Conservation (phyloP, 306 rosid genomes). For the Pachyrhizus erosus region DNA sequence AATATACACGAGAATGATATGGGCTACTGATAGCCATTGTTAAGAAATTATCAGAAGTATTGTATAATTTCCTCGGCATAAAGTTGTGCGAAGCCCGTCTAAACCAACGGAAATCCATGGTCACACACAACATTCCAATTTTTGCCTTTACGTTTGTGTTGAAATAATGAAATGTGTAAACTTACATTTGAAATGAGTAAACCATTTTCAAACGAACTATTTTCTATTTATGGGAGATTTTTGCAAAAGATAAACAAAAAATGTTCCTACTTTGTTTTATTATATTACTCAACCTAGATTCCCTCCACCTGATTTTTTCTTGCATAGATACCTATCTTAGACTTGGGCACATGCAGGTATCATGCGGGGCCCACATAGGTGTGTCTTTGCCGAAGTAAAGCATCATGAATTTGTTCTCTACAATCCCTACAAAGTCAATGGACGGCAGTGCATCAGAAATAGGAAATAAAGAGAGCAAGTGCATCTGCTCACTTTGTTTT, state of each 20-base stretch:
- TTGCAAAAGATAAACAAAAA: background rate
- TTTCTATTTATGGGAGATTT: background rate
- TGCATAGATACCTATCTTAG: constrained; percentile 16
- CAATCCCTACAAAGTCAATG: constrained; percentile 33
- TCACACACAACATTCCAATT: background rate
- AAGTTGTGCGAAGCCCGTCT: background rate
- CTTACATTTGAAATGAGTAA: background rate
- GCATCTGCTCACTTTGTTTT: constrained; percentile 41
- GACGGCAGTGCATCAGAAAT: constrained; percentile 27
- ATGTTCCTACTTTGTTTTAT: background rate
- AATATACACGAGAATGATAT: background rate
- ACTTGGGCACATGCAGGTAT: background rate
- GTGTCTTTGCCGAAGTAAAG: constrained; percentile 3
- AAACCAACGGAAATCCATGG: background rate
- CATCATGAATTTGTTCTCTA: constrained; percentile 13
- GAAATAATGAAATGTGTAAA: background rate
- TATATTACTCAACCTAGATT: constrained; percentile 10
- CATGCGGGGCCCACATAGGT: constrained; percentile 2
- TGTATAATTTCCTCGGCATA: no score
- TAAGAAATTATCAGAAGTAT: no score
- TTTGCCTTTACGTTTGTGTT: background rate
- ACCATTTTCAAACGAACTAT: background rate
- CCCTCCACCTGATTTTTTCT: background rate
- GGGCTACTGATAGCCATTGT: background rate
- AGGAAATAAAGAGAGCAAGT: constrained; percentile 18